Base-by-base conservation (phyloP, 441 rosid species). In the Gossypium davidsonii region DNA sequence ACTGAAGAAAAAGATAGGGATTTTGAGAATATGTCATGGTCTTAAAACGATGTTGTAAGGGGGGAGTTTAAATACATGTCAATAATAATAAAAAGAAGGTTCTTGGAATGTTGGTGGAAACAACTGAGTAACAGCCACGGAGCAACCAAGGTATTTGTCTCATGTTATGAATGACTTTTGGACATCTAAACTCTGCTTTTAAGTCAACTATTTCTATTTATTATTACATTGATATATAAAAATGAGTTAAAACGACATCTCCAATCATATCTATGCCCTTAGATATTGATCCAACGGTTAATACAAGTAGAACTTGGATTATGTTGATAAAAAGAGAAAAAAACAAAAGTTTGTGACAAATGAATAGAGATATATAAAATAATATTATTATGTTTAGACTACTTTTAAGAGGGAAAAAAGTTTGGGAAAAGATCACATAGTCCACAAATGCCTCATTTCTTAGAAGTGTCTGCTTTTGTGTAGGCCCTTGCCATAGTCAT, bases 81-180 rank as follows among this genome's bases (percentile, higher is more conserved):
- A 80, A 61, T 10, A 70, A 70, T 64, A 42, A 48, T 39, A 51
- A 63, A 56, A 75, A 77, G 95, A 82, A 86, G 70, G 69, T 89
- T 88, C 98, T 21, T 1, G 84, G 98, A 88, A 93, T 67, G 73
- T 73, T 59, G 69, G 67, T 15, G 83, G 98, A 91, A 93, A 79
- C 74, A 75, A 72, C 93, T 63, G 31, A 78, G 97, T 69, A 89
- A 70, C 17, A 59, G 48, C 57, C 8, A 57, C 57, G 60, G 44
- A 68, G 26, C 5, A 75, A 76, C 74, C 64, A 68, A 42, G 48
- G 26, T 56, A 42, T 39, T 4, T n/a, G 23, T 21, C 7, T 65
- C 77, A 79, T 75, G 78, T 18, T 79, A 26, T 26, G 31, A 26
- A 76, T 53, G 87, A 86, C 87, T 39, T 73, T 83, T 85, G 85